Evolutionary conservation across 192 early-diverging fungal genomes (phyloP).

Genomic region (Gonapodya prolifera): DNA sequence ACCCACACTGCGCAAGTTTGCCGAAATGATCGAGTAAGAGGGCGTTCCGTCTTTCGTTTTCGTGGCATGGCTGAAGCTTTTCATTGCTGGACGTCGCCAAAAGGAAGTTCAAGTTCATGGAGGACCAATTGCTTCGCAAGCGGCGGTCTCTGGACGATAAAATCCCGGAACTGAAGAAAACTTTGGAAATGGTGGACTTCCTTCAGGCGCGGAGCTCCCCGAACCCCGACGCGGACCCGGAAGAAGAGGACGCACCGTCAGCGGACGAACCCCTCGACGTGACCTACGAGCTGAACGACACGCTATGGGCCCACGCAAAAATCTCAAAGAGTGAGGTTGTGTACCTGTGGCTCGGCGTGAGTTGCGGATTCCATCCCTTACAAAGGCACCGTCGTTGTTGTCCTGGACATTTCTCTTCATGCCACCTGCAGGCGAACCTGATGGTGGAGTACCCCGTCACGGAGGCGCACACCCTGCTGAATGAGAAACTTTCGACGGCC

Average conservation of each 20-base stretch:
- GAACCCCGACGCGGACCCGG: neutral
- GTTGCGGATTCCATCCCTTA: slow-evolving; percentile 8
- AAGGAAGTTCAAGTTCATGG: slow-evolving; percentile 98
- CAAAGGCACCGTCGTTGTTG: too few relatives aligned
- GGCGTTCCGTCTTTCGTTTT: neutral
- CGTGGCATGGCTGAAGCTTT: neutral
- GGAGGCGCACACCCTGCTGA: slow-evolving; percentile 70
- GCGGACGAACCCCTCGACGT: slow-evolving; percentile 63
- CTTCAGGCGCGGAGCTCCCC: slow-evolving; percentile 34
- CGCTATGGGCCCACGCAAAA: slow-evolving; percentile 74
- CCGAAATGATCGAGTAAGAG: slow-evolving; percentile 72
- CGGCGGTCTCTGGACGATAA: slow-evolving; percentile 74
- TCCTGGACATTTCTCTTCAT: too few relatives aligned
- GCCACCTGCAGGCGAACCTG: slow-evolving; percentile 64
- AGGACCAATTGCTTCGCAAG: slow-evolving; percentile 74
- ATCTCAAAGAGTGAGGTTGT: slow-evolving; percentile 67
- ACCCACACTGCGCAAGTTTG: slow-evolving; percentile 78
- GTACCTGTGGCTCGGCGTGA: slow-evolving; percentile 89
- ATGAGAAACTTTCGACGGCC: slow-evolving; percentile 61
- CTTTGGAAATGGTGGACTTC: slow-evolving; percentile 72
- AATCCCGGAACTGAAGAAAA: slow-evolving; percentile 94
- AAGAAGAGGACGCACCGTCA: slow-evolving; percentile 29
- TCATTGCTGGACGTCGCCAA: neutral
- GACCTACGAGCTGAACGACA: slow-evolving; percentile 90
- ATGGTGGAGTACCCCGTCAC: slow-evolving; percentile 92